phyloP scores from a whole-genome alignment of 2,329 filamentous ascomycete genomes.

The Sarocladium kiliense region DNA sequence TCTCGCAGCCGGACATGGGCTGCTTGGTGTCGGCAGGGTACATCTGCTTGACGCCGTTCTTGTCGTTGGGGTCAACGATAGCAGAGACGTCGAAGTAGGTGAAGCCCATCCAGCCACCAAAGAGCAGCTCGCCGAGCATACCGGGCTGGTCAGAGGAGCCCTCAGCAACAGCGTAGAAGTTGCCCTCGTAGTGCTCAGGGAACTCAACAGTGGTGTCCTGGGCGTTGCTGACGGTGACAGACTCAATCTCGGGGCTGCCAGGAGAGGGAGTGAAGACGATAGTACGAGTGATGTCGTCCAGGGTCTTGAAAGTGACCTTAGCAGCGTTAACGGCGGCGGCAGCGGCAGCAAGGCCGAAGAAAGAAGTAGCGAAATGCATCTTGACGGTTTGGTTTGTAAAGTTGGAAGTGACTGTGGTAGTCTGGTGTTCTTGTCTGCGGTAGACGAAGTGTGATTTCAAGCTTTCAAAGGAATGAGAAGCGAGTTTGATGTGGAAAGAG shows the following conservation, averaged over 20 bases:
- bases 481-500: neutral
- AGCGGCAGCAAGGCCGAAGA: conserved; percentile 38
- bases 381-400: conserved; percentile 24
- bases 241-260: conserved; percentile 27
- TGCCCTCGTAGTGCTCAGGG: conserved; percentile 41
- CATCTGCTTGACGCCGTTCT: conserved; percentile 49
- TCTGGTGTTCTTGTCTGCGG: conserved; percentile 1
- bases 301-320: conserved; percentile 55
- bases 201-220: conserved; percentile 36
- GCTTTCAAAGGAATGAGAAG: conserved; percentile 26
- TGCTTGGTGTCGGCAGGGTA: conserved; percentile 34
- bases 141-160: conserved; percentile 37
- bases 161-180: conserved; percentile 44
- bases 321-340: conserved; percentile 37
- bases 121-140: conserved; percentile 49
- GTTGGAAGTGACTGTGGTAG: conserved; percentile 8
- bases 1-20: conserved; percentile 44
- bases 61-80: conserved; percentile 47
- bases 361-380: conserved; percentile 48
- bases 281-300: conserved; percentile 45
- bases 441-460: conserved; percentile 11
- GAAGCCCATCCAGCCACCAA: conserved; percentile 40
- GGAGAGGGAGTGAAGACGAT: conserved; percentile 45
- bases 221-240: conserved; percentile 34
- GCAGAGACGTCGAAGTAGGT: conserved; percentile 57